These are phyloP conservation scores for Aureobasidium mangrovei DNA, from an alignment of 2,329 filamentous ascomycete species.

Conservation along the genomic window DNA sequence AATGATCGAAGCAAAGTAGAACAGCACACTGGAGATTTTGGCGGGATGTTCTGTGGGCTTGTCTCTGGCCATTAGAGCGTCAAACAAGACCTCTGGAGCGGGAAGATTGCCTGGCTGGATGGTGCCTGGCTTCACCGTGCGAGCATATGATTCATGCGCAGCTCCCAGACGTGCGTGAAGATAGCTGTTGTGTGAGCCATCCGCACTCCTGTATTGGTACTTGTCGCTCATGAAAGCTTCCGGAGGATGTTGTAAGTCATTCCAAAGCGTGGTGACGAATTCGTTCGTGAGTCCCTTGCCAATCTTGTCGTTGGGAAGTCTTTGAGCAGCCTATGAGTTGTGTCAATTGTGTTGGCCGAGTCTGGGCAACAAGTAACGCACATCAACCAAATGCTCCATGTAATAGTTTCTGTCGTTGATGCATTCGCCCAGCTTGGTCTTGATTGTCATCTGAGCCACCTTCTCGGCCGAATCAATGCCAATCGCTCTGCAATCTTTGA, in stretches of 20 bases:
- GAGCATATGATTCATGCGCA: conserved; percentile 59
- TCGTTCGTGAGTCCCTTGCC: conserved; percentile 34
- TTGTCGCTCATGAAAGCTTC: conserved; percentile 36
- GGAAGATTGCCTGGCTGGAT: conserved; percentile 52
- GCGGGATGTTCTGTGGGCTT: conserved; percentile 58
- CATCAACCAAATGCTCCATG: conserved; percentile 50
- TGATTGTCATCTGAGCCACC: conserved; percentile 23
- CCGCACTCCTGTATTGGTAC: conserved; percentile 40
- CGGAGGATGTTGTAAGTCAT: conserved; percentile 41
- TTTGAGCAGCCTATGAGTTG: conserved; percentile 29
- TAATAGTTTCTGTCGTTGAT: conserved; percentile 54
- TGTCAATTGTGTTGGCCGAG: background rate
- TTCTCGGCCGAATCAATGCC: conserved; percentile 30
- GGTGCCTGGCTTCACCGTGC: conserved; percentile 51
- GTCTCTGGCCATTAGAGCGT: conserved; percentile 56
- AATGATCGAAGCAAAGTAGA: conserved; percentile 63
- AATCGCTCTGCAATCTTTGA: conserved; percentile 27
- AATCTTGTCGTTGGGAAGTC: conserved; percentile 33
- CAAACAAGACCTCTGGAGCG: conserved; percentile 59
- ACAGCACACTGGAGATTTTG: conserved; percentile 65
- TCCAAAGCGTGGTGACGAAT: conserved; percentile 40
- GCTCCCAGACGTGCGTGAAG: conserved; percentile 55
- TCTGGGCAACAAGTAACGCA: conserved; percentile 18
- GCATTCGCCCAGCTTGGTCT: conserved; percentile 40
- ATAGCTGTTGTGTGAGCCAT: conserved; percentile 48